Evolutionary conservation across 2,329 filamentous ascomycete species (phyloP).

Genomic region (Penicillium psychrosexuale): DNA sequence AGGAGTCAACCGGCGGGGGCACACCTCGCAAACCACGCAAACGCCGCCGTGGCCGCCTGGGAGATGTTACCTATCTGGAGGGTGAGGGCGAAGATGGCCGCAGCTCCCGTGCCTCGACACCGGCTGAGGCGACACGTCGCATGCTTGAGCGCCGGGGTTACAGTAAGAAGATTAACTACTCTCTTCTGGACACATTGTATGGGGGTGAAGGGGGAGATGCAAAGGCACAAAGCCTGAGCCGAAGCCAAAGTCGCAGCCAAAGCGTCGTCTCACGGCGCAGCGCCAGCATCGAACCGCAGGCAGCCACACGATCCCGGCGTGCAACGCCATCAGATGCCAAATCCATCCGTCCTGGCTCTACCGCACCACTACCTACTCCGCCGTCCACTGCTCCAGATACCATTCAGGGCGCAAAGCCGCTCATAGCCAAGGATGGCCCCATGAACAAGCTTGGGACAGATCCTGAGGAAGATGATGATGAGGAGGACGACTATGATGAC

Average conservation of each 20-base stretch:
- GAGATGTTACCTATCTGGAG: conserved; percentile 46
- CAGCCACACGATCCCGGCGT: conserved; percentile 13
- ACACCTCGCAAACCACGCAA: conserved; percentile 48
- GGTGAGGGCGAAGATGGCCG: conserved; percentile 58
- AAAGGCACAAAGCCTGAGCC: conserved; percentile 29
- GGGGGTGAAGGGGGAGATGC: conserved; percentile 35
- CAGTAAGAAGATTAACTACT: conserved; percentile 73
- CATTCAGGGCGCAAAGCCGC: not conserved
- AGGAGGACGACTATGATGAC: conserved; percentile 22
- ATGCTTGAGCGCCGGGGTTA: conserved; percentile 66
- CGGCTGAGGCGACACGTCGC: conserved; percentile 65
- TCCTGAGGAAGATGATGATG: conserved; percentile 31
- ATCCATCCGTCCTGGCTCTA: conserved; percentile 11
- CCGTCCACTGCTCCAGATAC: not conserved
- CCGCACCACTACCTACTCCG: conserved; percentile 1
- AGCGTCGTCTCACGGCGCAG: conserved; percentile 33
- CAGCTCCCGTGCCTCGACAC: conserved; percentile 62
- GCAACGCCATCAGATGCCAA: conserved; percentile 18
- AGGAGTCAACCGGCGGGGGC: conserved; percentile 47
- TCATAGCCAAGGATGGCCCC: not conserved
- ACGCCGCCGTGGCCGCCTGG: conserved; percentile 47
- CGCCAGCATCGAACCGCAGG: conserved; percentile 26
- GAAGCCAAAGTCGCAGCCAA: conserved; percentile 35
- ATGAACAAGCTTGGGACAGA: not conserved
- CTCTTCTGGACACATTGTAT: conserved; percentile 39